These are phyloP conservation scores for Cryphonectria carpinicola DNA, from an alignment of 2,329 filamentous ascomycete genomes.

Conservation along the genomic window DNA sequence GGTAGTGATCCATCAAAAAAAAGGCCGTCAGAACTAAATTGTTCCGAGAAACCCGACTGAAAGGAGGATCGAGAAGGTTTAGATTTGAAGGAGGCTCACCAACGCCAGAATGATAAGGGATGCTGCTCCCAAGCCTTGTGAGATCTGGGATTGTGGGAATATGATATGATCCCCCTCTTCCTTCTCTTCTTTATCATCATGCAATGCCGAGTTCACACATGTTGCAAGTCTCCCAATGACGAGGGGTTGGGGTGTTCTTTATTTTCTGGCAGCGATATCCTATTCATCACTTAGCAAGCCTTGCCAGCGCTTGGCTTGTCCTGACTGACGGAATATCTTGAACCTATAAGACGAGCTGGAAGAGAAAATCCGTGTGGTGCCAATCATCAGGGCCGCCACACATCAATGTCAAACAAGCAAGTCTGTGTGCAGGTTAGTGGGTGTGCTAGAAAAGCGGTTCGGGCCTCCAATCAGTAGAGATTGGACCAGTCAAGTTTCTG, in stretches of 20 bases:
- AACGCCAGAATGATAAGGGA: neutral
- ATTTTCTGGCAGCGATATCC: neutral
- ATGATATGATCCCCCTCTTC: neutral
- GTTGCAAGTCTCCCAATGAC: neutral
- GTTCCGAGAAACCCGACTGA: neutral
- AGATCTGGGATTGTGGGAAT: neutral
- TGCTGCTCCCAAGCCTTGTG: neutral
- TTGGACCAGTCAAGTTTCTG: neutral
- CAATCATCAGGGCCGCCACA: neutral
- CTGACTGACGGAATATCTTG: neutral
- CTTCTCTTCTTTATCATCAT: neutral
- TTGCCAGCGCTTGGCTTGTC: neutral
- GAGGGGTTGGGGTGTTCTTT: neutral
- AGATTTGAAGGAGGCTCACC: neutral
- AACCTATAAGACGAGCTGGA: neutral
- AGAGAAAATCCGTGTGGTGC: neutral
- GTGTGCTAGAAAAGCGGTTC: neutral
- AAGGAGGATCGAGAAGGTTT: constrained; percentile 2
- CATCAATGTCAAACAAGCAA: neutral
- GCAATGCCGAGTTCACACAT: neutral
- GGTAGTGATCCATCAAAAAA: neutral
- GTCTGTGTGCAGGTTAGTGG: neutral
- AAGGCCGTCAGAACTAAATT: neutral
- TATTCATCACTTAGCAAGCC: neutral
- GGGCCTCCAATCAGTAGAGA: neutral